Evolutionary conservation across 163 green algal genomes (phyloP), one percentile per base, ranked within the genome.

Genomic region (Chlorella variabilis): DNA sequence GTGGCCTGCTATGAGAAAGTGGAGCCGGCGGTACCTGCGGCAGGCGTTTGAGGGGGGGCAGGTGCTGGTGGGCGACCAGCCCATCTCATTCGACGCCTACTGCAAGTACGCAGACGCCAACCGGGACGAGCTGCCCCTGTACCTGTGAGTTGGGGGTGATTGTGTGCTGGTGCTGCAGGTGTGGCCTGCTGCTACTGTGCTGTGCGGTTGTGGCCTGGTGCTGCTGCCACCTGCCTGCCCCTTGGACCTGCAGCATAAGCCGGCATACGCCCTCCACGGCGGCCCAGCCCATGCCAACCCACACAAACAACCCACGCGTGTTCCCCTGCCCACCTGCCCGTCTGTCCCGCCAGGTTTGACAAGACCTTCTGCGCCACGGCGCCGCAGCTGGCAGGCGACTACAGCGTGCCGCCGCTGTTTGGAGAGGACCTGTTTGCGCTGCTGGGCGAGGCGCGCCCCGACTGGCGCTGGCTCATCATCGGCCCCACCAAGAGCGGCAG

Each of bases 401-500:
- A 95, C 85, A 17, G 42, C 0, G 89, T 90, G 45, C 90, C 90
- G 9, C 34, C 80, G 39, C 80, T 89, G 31, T 96, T 97, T 81
- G 15, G 15, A 17, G 91, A 97, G 25, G 97, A 99, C 84, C 85
- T 99, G 38, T 99, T 99, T 73, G 83, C 80, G 1, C 75, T 97
- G 62, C 76, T 99, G 78, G 95, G 93, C 4, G 86, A 93, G 0
- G 51, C 42, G 0, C 88, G 97, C 38, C 95, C 95, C 2, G 90
- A 98, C 83, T 96, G 96, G 89, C 88, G 95, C 54, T 99, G 97
- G 97, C 88, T 99, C 42, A 99, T 99, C 69, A 84, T 96, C 17
- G 97, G 97, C 1, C 92, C 95, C 0, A 17, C 48, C 4, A 89
- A 95, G 36, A 96, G 87, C 31, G 97, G 97, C 33, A 95, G 87